A percentile compares a stretch with the other conserved stretches of the same genome.
Evolutionary conservation across 371 early-diverging fungal genomes (phyloP).

Genomic region (Syncephalastrum monosporum): DNA sequence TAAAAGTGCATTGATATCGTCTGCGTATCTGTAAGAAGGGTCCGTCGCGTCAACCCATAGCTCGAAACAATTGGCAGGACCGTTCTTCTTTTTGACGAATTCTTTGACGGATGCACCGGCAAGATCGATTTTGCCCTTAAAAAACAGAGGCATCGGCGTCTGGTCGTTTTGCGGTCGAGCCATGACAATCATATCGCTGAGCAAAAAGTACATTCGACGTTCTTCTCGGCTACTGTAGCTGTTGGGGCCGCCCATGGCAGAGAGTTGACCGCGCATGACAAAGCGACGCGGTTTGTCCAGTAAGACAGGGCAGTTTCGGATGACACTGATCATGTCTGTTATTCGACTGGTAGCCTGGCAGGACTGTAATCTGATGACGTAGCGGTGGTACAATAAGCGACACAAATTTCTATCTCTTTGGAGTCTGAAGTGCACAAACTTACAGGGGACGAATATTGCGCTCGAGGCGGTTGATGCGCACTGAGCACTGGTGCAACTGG

Average conservation of each 20-base stretch:
- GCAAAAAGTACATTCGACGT: constrained; percentile 19
- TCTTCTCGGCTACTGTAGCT: constrained; percentile 13
- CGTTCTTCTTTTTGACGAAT: constrained; percentile 10
- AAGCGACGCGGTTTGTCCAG: constrained; percentile 21
- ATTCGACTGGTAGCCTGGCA: constrained; percentile 19
- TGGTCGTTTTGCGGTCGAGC: constrained; percentile 15
- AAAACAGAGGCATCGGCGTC: constrained; percentile 8
- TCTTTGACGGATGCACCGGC: constrained; percentile 14
- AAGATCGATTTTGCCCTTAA: constrained; percentile 21
- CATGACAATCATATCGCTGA: constrained; percentile 18
- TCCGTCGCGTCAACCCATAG: constrained; percentile 18
- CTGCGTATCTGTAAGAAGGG: constrained; percentile 17
- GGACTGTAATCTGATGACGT: constrained; percentile 9
- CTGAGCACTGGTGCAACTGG: constrained; percentile 13
- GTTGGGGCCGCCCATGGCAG: constrained; percentile 4
- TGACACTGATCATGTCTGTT: constrained; percentile 12
- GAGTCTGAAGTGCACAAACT: constrained; percentile 3
- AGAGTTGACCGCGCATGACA: constrained; percentile 16
- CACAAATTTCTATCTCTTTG: constrained; percentile 2
- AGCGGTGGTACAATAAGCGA: not conserved
- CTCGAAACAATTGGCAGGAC: constrained; percentile 13
- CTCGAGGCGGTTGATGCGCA: constrained; percentile 12
- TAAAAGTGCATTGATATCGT: constrained; percentile 20
- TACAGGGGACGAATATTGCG: constrained; percentile 17
- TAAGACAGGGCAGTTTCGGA: constrained; percentile 19